A percentile compares a stretch with the other conserved stretches of the same genome.
These are phyloP conservation scores for Alnus rubra DNA, from an alignment of 306 rosid species.

Conservation along the genomic window DNA sequence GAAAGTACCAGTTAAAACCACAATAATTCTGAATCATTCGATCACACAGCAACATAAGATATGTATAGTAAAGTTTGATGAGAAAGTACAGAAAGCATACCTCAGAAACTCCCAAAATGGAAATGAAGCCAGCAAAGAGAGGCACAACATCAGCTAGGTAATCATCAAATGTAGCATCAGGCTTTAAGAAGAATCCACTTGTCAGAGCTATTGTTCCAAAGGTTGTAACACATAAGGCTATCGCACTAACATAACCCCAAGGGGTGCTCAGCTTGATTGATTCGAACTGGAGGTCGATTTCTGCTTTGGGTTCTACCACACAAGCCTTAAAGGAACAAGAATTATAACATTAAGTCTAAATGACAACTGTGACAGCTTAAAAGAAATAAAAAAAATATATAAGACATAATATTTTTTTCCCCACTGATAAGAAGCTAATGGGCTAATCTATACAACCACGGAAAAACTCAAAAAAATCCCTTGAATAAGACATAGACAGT, in stretches of 20 bases:
- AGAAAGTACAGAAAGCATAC: slow-evolving; percentile 34
- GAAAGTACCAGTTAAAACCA: neutral
- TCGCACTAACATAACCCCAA: slow-evolving; percentile 71
- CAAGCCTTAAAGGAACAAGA: slow-evolving; percentile 56
- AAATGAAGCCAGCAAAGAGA: slow-evolving; percentile 79
- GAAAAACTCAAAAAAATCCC: neutral
- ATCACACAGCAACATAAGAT: neutral
- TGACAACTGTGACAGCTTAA: slow-evolving; percentile 8
- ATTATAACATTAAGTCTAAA: neutral
- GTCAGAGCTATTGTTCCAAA: slow-evolving; percentile 86
- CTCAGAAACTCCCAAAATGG: slow-evolving; percentile 94
- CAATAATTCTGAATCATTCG: slow-evolving; percentile 4
- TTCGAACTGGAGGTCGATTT: slow-evolving; percentile 90
- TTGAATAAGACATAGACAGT: neutral
- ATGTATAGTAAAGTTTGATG: slow-evolving; percentile 6
- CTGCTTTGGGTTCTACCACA: slow-evolving; percentile 93
- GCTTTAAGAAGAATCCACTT: slow-evolving; percentile 94
- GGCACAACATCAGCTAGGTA: slow-evolving; percentile 78
- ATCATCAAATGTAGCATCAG: slow-evolving; percentile 82
- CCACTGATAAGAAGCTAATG: neutral
- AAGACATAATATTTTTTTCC: neutral
- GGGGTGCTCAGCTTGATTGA: slow-evolving; percentile 76
- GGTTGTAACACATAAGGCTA: slow-evolving; percentile 68
- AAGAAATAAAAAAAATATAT: neutral
- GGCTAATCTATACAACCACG: neutral